Evolutionary conservation across 441 rosid genomes (phyloP), one percentile per base, ranked within the genome.

Genomic region (Pelargonium cotyledonis): DNA sequence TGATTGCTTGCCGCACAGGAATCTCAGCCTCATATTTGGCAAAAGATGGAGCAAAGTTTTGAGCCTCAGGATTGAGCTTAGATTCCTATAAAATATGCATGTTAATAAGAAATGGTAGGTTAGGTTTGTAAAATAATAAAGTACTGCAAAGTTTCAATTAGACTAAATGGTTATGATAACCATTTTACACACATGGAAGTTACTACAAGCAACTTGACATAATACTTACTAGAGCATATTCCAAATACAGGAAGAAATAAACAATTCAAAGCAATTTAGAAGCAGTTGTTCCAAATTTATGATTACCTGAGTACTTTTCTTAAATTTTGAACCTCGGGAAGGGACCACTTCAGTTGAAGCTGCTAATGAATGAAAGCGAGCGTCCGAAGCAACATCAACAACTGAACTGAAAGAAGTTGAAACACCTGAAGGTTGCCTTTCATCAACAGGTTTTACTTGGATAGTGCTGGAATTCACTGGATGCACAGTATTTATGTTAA

Each of bases 21-120:
- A 68, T 67, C 57, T 49, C 57, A n/a, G 57, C 57, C 15, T 49
- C 57, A 51, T 85, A 58, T 74, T 79, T 82, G 26, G 81, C 71
- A 76, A 76, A 83, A 70, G 91, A 80, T 6, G 98, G 98, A 71
- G 87, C 87, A 80, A 90, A 92, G 51, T 76, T 73, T 81, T 87
- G 88, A 69, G 97, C 97, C 65, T 74, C 87, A 19, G 97, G 91
- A 73, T 92, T 92, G 72, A 92, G 92, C 82, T 86, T 92, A 81
- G 83, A 91, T 65, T 84, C 97, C 97, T 91, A 81, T 57, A 72
- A 63, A 70, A 63, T 46, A 72, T n/a, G 21, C 62, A 47, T 15
- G 60, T 41, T 19, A 65, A 23, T 43, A 67, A 47, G 43, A 71
- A 65, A 18, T 12, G 15, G 15, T 44, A 44, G 49, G 9, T 12